Percentiles rank a stretch among this genome's conserved stretches.
These are phyloP conservation scores for Pseudomonodictys pantanalensis DNA, from an alignment of 495 filamentous ascomycete genomes.

Conservation along the genomic window DNA sequence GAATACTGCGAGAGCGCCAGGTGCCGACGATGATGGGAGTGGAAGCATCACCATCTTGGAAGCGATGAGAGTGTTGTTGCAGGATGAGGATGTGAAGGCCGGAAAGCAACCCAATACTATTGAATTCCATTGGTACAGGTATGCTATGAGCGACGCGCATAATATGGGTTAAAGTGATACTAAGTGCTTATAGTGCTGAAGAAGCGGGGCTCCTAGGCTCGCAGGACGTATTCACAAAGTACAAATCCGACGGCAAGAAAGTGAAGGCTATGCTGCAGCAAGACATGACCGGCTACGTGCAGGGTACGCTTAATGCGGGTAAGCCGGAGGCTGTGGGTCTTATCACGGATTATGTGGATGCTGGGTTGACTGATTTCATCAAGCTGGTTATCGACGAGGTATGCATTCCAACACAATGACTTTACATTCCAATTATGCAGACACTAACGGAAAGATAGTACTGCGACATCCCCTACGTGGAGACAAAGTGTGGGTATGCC, in stretches of 20 bases:
- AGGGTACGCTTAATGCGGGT: slow-evolving; percentile 79
- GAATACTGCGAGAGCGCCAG: slow-evolving; percentile 73
- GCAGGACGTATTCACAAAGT: slow-evolving; percentile 83
- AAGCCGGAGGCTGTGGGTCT: slow-evolving; percentile 84
- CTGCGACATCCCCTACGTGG: slow-evolving; percentile 75
- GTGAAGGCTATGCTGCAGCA: slow-evolving; percentile 98
- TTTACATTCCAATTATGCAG: slow-evolving; percentile 28
- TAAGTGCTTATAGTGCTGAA: slow-evolving; percentile 85
- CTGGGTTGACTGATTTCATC: slow-evolving; percentile 81
- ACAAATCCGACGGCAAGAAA: slow-evolving; percentile 69
- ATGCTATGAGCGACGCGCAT: not conserved
- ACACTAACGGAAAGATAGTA: slow-evolving; percentile 50
- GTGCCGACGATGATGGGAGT: slow-evolving; percentile 73
- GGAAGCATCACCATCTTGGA: slow-evolving; percentile 79
- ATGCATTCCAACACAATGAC: not conserved
- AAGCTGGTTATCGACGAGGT: slow-evolving; percentile 71
- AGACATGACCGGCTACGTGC: slow-evolving; percentile 94
- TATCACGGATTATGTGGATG: slow-evolving; percentile 88
- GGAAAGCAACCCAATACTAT: slow-evolving; percentile 72
- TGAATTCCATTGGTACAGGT: slow-evolving; percentile 79
- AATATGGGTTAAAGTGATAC: too few species aligned
- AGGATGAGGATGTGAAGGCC: slow-evolving; percentile 50
- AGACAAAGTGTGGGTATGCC: slow-evolving; percentile 95
- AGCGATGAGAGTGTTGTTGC: slow-evolving; percentile 60
- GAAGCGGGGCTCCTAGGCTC: slow-evolving; percentile 76